These are phyloP conservation scores for Lichenothelia convexa DNA, from an alignment of 495 filamentous ascomycete genomes.

Conservation along the genomic window DNA sequence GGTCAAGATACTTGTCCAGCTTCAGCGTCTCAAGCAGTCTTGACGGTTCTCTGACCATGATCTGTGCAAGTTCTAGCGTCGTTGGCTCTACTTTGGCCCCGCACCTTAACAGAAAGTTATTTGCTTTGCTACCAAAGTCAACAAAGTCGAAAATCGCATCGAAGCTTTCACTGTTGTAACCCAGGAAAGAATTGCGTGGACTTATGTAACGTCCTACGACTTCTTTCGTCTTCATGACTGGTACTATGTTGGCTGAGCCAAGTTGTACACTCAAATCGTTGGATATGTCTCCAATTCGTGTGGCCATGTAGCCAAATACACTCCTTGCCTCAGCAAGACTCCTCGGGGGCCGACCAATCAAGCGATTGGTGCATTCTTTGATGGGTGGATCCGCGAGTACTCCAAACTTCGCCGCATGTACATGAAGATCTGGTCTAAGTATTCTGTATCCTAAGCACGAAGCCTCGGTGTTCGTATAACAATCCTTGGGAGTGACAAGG, in stretches of 20 bases:
- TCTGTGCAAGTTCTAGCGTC: constrained; percentile 59
- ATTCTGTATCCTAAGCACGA: constrained; percentile 64
- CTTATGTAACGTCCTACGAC: constrained; percentile 27
- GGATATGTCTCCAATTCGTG: constrained; percentile 50
- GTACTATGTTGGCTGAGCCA: constrained; percentile 22
- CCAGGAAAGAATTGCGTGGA: constrained; percentile 60
- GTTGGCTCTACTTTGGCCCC: constrained; percentile 85
- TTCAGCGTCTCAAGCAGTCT: constrained; percentile 59
- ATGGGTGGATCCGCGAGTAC: constrained; percentile 66
- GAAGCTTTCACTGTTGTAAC: constrained; percentile 52
- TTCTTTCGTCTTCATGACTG: constrained; percentile 4
- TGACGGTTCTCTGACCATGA: constrained; percentile 62
- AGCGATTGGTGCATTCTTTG: constrained; percentile 45
- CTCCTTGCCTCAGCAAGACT: constrained; percentile 42
- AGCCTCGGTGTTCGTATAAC: constrained; percentile 64
- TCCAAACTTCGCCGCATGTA: constrained; percentile 65
- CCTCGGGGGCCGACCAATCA: constrained; percentile 52
- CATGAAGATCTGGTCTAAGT: constrained; percentile 49
- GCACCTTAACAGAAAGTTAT: constrained; percentile 67
- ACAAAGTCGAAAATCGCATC: constrained; percentile 92
- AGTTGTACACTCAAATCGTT: constrained; percentile 39
- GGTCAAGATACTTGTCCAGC: constrained; percentile 64
- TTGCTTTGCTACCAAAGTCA: constrained; percentile 74
- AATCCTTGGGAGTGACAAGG: constrained; percentile 52
- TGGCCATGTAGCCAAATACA: constrained; percentile 68